Percentiles rank a stretch among this genome's conserved stretches.
Conservation (phyloP, 305 asterid species). For the Plantago lanceolata region DNA sequence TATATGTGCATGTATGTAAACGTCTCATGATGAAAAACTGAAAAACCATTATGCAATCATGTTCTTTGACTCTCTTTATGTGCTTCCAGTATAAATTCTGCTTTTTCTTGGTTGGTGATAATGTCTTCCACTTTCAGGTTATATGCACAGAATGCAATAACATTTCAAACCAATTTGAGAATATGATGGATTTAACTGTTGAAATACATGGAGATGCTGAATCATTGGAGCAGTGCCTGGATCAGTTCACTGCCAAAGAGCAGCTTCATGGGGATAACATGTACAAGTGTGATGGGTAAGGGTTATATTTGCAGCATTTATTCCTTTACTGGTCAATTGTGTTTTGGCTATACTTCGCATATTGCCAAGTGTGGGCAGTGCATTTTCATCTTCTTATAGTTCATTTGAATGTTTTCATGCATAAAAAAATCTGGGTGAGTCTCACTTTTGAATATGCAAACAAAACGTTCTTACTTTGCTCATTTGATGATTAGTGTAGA, state of each 20-base stretch:
- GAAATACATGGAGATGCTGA: conserved; percentile 96
- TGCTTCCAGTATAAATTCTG: background rate
- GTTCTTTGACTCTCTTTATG: conserved; percentile 3
- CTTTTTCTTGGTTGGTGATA: conserved; percentile 14
- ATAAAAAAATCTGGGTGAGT: background rate
- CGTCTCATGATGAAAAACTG: background rate
- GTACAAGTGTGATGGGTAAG: conserved; percentile 93
- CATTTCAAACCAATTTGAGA: conserved; percentile 80
- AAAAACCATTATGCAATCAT: background rate
- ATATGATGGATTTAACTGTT: conserved; percentile 97
- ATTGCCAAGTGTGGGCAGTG: conserved; percentile 5
- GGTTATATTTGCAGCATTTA: conserved; percentile 24
- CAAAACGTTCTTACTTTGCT: no score
- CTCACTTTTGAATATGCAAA: no score
- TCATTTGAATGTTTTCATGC: background rate
- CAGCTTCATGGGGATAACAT: conserved; percentile 93
- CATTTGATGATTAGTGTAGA: no score
- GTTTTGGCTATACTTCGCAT: conserved; percentile 10
- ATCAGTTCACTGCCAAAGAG: conserved; percentile 87
- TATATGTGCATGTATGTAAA: background rate
- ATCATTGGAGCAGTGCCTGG: conserved; percentile 93
- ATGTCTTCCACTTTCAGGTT: conserved; percentile 48
- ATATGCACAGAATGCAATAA: conserved; percentile 79
- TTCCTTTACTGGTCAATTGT: conserved; percentile 2
- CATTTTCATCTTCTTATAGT: background rate